These are phyloP conservation scores for Paratinospora sagittata DNA, from an alignment of 164 flowering plant genomes.

Conservation along the genomic window DNA sequence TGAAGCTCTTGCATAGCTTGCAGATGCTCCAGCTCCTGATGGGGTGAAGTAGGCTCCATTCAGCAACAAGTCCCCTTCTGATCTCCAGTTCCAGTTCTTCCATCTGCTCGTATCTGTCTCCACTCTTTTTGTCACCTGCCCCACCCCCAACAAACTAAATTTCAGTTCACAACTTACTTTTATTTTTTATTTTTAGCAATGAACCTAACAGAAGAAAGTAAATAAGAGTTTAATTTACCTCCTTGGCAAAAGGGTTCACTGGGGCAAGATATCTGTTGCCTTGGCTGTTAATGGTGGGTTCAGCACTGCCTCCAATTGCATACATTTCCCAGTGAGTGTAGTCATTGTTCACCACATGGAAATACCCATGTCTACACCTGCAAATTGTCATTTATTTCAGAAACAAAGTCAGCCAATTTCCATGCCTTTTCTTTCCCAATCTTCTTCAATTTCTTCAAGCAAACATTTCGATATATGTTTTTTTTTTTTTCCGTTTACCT, in stretches of 20 bases:
- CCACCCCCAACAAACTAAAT: neutral
- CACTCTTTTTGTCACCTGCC: slow-evolving; percentile 91
- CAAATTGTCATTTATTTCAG: neutral
- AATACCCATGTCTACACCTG: slow-evolving; percentile 22
- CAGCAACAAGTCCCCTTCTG: slow-evolving; percentile 80
- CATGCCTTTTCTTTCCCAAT: neutral
- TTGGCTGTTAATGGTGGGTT: slow-evolving; percentile 22
- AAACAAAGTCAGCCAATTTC: neutral
- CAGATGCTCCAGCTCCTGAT: slow-evolving; percentile 84
- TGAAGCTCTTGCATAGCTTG: slow-evolving; percentile 89
- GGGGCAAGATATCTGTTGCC: slow-evolving; percentile 21
- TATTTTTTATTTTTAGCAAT: too few species aligned
- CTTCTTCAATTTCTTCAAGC: neutral
- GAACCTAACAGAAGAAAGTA: too few species aligned
- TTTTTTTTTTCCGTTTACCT: slow-evolving; percentile 50
- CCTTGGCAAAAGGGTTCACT: slow-evolving; percentile 19
- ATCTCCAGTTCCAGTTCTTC: too few species aligned
- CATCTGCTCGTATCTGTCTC: slow-evolving; percentile 42
- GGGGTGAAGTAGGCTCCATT: slow-evolving; percentile 95
- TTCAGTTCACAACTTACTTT: neutral
- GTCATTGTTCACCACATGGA: slow-evolving; percentile 24
- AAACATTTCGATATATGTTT: neutral
- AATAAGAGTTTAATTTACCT: too few species aligned
- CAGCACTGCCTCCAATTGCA: slow-evolving; percentile 20
- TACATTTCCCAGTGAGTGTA: too few species aligned